Conservation (phyloP, 2,329 filamentous ascomycete species). For the Claviceps sp. region DNA sequence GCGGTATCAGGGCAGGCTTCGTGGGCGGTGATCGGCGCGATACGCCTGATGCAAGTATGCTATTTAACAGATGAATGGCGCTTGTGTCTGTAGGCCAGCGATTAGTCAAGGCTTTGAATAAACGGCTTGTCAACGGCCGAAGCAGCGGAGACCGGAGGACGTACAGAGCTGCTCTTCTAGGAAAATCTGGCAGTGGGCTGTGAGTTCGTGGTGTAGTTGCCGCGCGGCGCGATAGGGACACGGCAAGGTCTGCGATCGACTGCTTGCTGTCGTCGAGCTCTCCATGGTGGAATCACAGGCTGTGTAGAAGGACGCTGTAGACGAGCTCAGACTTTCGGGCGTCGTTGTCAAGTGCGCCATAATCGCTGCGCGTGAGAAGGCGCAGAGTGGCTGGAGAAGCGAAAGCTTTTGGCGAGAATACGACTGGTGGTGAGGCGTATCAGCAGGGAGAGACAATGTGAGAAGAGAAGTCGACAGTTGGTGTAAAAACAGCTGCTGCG, state of each 20-base stretch:
- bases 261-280: slow-evolving; percentile 24
- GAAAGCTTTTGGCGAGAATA: too few species aligned
- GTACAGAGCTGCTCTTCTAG: slow-evolving; percentile 62
- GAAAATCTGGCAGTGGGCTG: slow-evolving; percentile 54
- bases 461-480: too few species aligned
- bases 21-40: slow-evolving; percentile 13
- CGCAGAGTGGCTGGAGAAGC: background rate
- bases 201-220: slow-evolving; percentile 48
- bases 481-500: too few species aligned
- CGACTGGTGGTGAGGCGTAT: too few species aligned
- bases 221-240: slow-evolving; percentile 38
- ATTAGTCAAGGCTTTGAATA: too few species aligned
- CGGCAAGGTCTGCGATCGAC: slow-evolving; percentile 16
- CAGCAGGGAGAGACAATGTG: too few species aligned
- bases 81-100: slow-evolving; percentile 13
- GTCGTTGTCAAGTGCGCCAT: slow-evolving; percentile 8
- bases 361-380: background rate
- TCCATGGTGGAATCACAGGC: slow-evolving; percentile 15
- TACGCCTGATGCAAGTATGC: slow-evolving; percentile 43
- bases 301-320: slow-evolving; percentile 23
- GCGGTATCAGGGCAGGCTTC: slow-evolving; percentile 48
- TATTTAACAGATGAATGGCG: slow-evolving; percentile 51
- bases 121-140: background rate
- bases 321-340: slow-evolving; percentile 15
- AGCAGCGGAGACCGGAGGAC: slow-evolving; percentile 12